Evolutionary conservation across 1,284 basidiomycete genomes (phyloP).

Genomic region (Sparassis latifolia): DNA sequence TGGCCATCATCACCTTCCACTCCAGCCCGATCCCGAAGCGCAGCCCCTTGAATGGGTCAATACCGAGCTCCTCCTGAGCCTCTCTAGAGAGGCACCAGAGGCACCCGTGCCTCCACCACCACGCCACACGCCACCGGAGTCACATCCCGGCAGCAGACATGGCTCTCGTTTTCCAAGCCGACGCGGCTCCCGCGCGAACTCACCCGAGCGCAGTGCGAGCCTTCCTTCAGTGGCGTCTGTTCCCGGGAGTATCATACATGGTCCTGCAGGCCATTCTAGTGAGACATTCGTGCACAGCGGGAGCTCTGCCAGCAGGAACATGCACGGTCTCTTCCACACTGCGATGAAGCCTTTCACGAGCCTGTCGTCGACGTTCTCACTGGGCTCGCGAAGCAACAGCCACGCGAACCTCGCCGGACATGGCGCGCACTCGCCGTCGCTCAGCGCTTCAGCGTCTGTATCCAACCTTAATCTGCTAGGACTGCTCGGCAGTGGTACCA

Average conservation of each 20-base stretch:
- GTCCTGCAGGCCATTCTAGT: conserved; percentile 12
- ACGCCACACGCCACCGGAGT: conserved; percentile 24
- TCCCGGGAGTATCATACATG: conserved; percentile 13
- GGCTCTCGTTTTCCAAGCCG: conserved; percentile 27
- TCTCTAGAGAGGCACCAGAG: conserved; percentile 33
- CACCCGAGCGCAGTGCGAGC: conserved; percentile 11
- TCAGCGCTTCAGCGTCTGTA: conserved; percentile 3
- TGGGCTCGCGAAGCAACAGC: conserved; percentile 28
- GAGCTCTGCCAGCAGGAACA: conserved; percentile 40
- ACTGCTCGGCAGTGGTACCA: not conserved
- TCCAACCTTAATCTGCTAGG: conserved; percentile 20
- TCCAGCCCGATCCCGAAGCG: conserved; percentile 17
- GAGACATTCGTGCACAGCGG: conserved; percentile 49
- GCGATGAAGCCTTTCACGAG: conserved; percentile 58
- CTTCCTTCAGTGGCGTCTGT: conserved; percentile 28
- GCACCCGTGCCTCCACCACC: conserved; percentile 25
- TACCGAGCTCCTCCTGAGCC: conserved; percentile 70
- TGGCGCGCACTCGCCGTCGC: conserved; percentile 10
- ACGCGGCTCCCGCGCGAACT: conserved; percentile 7
- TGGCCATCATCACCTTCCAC: conserved; percentile 23
- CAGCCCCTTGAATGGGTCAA: conserved; percentile 71
- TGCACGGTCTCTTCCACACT: conserved; percentile 48
- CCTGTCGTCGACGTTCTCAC: conserved; percentile 29
- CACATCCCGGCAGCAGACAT: conserved; percentile 17
- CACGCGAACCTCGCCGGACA: conserved; percentile 25